Evolutionary conservation across 2,329 filamentous ascomycete species (phyloP).

Genomic region (Nemania bipapillata): DNA sequence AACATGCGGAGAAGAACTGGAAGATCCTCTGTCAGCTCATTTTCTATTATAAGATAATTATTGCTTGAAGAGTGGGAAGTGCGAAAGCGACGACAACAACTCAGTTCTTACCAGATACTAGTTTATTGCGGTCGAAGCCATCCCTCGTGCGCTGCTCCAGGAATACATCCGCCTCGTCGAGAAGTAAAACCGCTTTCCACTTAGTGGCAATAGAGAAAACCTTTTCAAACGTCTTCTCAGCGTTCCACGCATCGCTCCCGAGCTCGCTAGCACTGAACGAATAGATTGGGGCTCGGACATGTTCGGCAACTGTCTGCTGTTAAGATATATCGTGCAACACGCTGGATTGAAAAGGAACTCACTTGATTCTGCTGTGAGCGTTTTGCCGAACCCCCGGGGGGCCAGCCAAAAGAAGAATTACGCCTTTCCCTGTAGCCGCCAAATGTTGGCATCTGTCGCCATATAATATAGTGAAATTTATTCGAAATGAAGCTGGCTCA

Average conservation of each 20-base stretch:
- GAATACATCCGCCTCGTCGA: not conserved
- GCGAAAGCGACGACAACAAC: too few species aligned
- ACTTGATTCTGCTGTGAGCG: not conserved
- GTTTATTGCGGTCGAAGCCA: not conserved
- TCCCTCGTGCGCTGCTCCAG: not conserved
- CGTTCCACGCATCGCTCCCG: not conserved
- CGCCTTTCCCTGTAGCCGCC: not conserved
- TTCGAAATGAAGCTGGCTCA: not conserved
- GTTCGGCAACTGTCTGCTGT: not conserved
- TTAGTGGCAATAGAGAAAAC: not conserved
- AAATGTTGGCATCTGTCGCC: too few species aligned
- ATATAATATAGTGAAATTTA: too few species aligned
- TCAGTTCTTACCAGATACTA: not conserved
- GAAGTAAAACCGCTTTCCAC: not conserved
- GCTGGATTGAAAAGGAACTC: too few species aligned
- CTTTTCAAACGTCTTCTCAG: not conserved
- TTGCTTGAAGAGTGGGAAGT: too few species aligned
- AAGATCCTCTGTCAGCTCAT: too few species aligned
- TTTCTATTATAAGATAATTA: too few species aligned
- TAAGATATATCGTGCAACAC: too few species aligned
- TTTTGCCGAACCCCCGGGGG: not conserved
- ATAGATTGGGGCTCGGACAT: not conserved
- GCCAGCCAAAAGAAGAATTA: not conserved
- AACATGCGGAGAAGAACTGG: too few species aligned
- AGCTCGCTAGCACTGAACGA: not conserved